These are phyloP conservation scores for Lomentospora prolificans DNA, from an alignment of 2,329 filamentous ascomycete genomes.

Conservation along the genomic window DNA sequence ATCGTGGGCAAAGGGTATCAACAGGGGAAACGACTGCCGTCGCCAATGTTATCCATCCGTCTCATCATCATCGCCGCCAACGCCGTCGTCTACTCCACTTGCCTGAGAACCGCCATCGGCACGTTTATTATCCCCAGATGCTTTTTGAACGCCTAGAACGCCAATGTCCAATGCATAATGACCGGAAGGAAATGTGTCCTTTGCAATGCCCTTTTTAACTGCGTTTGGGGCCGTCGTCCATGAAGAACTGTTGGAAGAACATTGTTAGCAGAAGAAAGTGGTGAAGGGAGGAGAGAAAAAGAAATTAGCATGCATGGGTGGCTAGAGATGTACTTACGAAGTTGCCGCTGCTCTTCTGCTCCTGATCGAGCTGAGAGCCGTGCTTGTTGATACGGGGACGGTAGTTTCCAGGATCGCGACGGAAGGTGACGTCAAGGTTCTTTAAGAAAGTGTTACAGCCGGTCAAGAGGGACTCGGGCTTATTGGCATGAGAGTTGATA, in stretches of 20 bases:
- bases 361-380: slow-evolving; percentile 91
- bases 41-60: slow-evolving; percentile 51
- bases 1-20: background rate
- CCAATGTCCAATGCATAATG: slow-evolving; percentile 31
- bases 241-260: slow-evolving; percentile 61
- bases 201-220: slow-evolving; percentile 37
- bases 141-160: slow-evolving; percentile 44
- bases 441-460: slow-evolving; percentile 96
- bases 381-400: slow-evolving; percentile 97
- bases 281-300: slow-evolving; percentile 9
- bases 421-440: slow-evolving; percentile 96
- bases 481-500: slow-evolving; percentile 77
- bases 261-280: slow-evolving; percentile 13
- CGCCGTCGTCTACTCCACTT: slow-evolving; percentile 31
- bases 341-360: slow-evolving; percentile 90
- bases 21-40: slow-evolving; percentile 46
- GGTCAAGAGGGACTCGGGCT: slow-evolving; percentile 82
- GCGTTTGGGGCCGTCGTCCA: slow-evolving; percentile 61
- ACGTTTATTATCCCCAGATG: slow-evolving; percentile 17
- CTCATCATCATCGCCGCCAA: slow-evolving; percentile 54
- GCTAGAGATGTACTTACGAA: slow-evolving; percentile 52
- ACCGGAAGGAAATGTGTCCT: slow-evolving; percentile 17
- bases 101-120: slow-evolving; percentile 17
- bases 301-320: background rate
- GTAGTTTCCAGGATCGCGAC: slow-evolving; percentile 91